Base-by-base conservation (phyloP, 495 filamentous ascomycete genomes). In the Eremomyces bilateralis region DNA sequence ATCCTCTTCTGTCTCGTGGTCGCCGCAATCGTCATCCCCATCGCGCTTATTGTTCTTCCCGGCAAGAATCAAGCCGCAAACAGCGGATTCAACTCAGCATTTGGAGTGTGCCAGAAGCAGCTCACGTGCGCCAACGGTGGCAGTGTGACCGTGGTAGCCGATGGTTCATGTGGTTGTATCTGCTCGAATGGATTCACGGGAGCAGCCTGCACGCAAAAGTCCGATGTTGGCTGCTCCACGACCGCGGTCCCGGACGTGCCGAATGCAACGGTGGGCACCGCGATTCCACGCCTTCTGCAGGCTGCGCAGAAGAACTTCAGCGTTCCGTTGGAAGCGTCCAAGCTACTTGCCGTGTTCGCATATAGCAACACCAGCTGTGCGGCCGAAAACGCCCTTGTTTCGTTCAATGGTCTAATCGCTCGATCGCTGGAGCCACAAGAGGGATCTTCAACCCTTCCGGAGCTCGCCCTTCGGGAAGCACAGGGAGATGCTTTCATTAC, bases 161-260 rank as follows among this genome's bases (percentile, higher is more conserved):
- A 65, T 21, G 61, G 65, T 4, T 50, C 65, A 22, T 95, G 88
- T 56, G 72, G 74, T 6, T 97, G 88, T 48, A 63, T 92, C 19
- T 97, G 88, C 46, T 63, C 70, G 4, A 80, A 82, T 42, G 82
- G 83, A 0, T 94, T 78, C 48, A 80, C 73, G 0, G 88, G 88
- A n/a, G 54, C 59, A 3, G 63, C 64, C 19, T 97, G 88, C 58
- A 75, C 62, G 6, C 54, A 53, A 20, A 36, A 57, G 6, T 63
- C 62, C 15, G 63, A 72, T 15, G 62, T 61, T 13, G 78, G 73
- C 39, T 97, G 88, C 50, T 70, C 75, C 11, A 78, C 71, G 1
- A 69, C 69, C 4, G 51, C 67, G 21, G 53, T 90, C 22, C 36
- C 27, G 17, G 46, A 48, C 15, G 46, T 40, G 3, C 47, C 56